Base-by-base conservation (phyloP, 1,284 basidiomycete genomes). In the Wallemia mellicola region DNA sequence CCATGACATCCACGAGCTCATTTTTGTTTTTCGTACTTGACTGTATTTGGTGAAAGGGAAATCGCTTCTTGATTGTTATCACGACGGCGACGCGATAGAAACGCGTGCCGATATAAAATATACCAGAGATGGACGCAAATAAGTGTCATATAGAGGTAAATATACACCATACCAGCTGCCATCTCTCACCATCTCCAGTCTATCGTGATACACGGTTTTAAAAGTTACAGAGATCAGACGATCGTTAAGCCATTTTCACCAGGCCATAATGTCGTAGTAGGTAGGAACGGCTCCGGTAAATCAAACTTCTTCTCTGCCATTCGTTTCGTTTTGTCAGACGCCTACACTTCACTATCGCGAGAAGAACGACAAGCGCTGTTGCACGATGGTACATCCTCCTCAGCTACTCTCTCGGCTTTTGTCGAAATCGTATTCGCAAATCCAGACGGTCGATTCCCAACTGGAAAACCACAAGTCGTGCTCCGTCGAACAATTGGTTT, bases 291-390 rank as follows among this genome's bases (percentile, higher is more conserved):
- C 11, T 87, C 84, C 22, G 89, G 89, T 60, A 95, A 95, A 74
- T 88, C 85, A 66, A 95, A 95, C 70, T 94, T 95, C 75, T 95
- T 95, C 70, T 81, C 85, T 38, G 87, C 91, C 22, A 94, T 96
- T 67, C 84, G 92, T 9, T 98, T 98, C 67, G 92, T 98, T 2
- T 76, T 98, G 5, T 91, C 88, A 3, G 94, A 98, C 73, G 89
- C 91, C 26, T 96, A 98, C 67, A 91, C 87, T 0, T 91, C 86
- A 33, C 85, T 98, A 81, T 81, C 82, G 11, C 77, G 86, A 57
- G 89, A 96, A 67, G 92, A 96, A 71, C 79, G 92, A 19, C 86
- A 89, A 67, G 77, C 85, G 0, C 76, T 98, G 3, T 73, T 98
- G 2, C 92, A 96, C 66, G 92, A 96, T 71, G 91, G 91, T 54